Evolutionary conservation across 768 basidiomycete genomes (phyloP), one percentile per base, ranked within the genome.

Genomic region (Pleurotus tuoliensis): DNA sequence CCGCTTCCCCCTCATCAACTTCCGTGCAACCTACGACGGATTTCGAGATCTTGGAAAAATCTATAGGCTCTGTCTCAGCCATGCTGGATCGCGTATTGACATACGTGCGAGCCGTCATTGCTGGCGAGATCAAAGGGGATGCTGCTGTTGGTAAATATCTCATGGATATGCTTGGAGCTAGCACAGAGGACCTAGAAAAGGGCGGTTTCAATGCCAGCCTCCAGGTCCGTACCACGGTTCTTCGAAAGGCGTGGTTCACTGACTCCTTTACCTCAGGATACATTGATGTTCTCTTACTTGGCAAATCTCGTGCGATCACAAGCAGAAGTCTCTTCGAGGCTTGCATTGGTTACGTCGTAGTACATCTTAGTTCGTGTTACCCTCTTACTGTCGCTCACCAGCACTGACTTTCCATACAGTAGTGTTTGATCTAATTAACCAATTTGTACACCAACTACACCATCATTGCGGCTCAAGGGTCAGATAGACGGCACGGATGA

Each of bases 291-390:
- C 56, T 90, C 92, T 55, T 98, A 98, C 73, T 79, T 98, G 63
- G 90, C 92, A 22, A 96, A 93, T 69, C 81, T 98, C 63, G 88
- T 97, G 58, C 85, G 94, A 63, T 86, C 92, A 56, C 95, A 98
- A 75, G 90, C 92, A 48, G 95, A 98, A 71, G 84, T 97, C 37
- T 92, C 93, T 2, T 83, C 91, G 30, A 83, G 95, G 64, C 75
- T 98, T 69, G 89, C 90, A 49, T 80, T 98, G 59, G 80, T 89
- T 27, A 78, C 81, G 22, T 71, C 78, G 47, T 70, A 53, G 39
- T 40, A 5, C 49, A 12, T 24, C 16, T 8, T 16, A 34, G 22
- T 50, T 22, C 27, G n/a, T 30, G 27, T 16, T 15, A 16, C 8
- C 22, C 12, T 37, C 16, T 7, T 53, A 38, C 51, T 20, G 41